Base-by-base conservation (phyloP, 306 rosid species). In the Purshia tridentata region DNA sequence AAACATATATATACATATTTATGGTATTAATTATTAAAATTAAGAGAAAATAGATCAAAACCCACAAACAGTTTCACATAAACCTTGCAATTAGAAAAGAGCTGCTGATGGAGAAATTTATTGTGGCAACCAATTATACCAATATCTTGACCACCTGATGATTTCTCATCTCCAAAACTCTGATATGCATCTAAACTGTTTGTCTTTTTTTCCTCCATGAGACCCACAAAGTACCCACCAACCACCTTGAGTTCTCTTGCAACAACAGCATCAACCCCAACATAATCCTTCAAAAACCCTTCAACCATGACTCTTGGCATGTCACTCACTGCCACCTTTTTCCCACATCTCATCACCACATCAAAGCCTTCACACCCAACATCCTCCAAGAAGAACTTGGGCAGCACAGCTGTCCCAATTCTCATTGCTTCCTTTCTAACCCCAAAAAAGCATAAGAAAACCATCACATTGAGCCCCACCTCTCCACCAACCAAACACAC, bases 281-380 rank as follows among this genome's bases (percentile, higher is more conserved):
- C 50, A 65, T 80, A 88, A 41, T 88, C 94, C 45, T 79, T 82
- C 67, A 88, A 65, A 65, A 91, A 81, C 19, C 85, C 84, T 75
- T 85, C 89, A 61, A 85, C 92, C 97, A 91, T 91, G 50, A 85
- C 51, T 75, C 80, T 85, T 2, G 94, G 97, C 72, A 91, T 59
- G 72, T 83, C 77, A 76, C 86, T 86, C 0, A 82, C 74, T 5
- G 69, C 93, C 23, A 91, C 82, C 61, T 75, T 85, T 73, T 69
- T 85, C 68, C 78, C 76, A 72, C 71, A 82, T 19, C 81, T 72
- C 86, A 70, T 84, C 9, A 88, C 85, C 67, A 76, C 86, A 59
- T 85, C 87, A 70, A 88, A 83, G 1, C 85, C 88, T 73, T 86
- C 94, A 77, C 37, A 65, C 4, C 90, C 90, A 16, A 85, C 77